These are phyloP conservation scores for Xylaria sp. DNA, from an alignment of 2,329 filamentous ascomycete genomes.

Conservation along the genomic window DNA sequence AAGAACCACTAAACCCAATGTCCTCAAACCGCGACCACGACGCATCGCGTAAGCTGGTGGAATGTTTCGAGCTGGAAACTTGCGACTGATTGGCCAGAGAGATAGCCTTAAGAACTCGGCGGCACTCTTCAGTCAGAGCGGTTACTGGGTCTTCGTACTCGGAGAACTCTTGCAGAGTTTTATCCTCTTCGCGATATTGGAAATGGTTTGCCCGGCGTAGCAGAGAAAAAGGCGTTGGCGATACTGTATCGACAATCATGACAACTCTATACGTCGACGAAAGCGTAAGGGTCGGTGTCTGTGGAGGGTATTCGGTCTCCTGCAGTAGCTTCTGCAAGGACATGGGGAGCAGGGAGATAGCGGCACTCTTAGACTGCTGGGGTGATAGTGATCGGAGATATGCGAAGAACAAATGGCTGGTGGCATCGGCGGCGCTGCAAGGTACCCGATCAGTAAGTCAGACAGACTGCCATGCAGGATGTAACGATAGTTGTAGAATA, in stretches of 20 bases:
- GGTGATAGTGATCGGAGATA: constrained; percentile 91
- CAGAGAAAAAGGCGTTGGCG: constrained; percentile 91
- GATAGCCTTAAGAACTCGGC: constrained; percentile 87
- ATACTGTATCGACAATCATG: constrained; percentile 96
- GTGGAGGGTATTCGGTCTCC: constrained; percentile 93
- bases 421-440: constrained; percentile 86
- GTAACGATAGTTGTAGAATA: constrained; percentile 11
- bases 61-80: constrained; percentile 74
- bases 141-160: constrained; percentile 89
- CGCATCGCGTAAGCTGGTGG: constrained; percentile 80
- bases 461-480: neutral
- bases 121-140: constrained; percentile 92
- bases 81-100: constrained; percentile 89
- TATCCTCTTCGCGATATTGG: constrained; percentile 90
- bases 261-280: constrained; percentile 87
- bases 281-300: constrained; percentile 79
- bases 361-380: constrained; percentile 74
- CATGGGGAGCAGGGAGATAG: constrained; percentile 86
- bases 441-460: constrained; percentile 46
- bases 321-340: constrained; percentile 90
- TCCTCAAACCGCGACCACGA: constrained; percentile 98
- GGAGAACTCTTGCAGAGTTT: constrained; percentile 84
- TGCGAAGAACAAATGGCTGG: constrained; percentile 97
- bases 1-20: constrained; percentile 82
- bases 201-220: constrained; percentile 93